phyloP scores from a whole-genome alignment of 2,329 filamentous ascomycete species.

The Hymenoscyphus albidus region DNA sequence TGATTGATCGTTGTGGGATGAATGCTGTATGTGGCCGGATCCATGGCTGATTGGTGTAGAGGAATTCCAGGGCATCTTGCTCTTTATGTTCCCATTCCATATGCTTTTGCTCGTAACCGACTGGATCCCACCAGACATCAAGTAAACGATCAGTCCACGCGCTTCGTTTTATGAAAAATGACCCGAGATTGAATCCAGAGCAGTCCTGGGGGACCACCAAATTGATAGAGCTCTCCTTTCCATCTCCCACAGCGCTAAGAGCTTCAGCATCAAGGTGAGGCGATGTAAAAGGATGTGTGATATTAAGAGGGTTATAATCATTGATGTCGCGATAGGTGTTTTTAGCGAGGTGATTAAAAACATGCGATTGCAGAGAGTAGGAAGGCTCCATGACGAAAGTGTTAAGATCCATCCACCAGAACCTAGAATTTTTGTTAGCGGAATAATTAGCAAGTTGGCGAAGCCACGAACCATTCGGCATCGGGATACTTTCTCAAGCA shows the following conservation, averaged over 20 bases:
- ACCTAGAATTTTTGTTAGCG: constrained; percentile 56
- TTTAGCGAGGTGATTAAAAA: constrained; percentile 74
- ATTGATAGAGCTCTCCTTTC: constrained; percentile 73
- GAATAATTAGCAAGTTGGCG: constrained; percentile 4
- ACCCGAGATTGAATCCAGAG: constrained; percentile 91
- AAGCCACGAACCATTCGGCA: constrained; percentile 77
- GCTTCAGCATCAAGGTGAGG: constrained; percentile 73
- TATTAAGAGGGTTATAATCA: constrained; percentile 90
- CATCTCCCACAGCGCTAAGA: constrained; percentile 72
- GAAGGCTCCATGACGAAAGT: constrained; percentile 97
- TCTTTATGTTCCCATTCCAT: constrained; percentile 99
- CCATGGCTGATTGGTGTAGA: constrained; percentile 91
- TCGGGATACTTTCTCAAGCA: constrained; percentile 90
- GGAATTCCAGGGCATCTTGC: constrained; percentile 88
- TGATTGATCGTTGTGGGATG: constrained; percentile 85
- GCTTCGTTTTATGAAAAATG: constrained; percentile 84
- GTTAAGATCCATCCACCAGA: constrained; percentile 98
- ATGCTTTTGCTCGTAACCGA: constrained; percentile 95
- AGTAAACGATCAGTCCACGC: constrained; percentile 87
- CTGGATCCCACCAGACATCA: constrained; percentile 98
- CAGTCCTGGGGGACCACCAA: constrained; percentile 91
- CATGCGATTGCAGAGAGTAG: constrained; percentile 82
- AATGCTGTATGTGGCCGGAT: constrained; percentile 85
- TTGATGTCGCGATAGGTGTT: constrained; percentile 94
- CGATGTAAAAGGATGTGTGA: constrained; percentile 74